Evolutionary conservation across 345 rosid genomes (phyloP).

Genomic region (Brassica cretica): DNA sequence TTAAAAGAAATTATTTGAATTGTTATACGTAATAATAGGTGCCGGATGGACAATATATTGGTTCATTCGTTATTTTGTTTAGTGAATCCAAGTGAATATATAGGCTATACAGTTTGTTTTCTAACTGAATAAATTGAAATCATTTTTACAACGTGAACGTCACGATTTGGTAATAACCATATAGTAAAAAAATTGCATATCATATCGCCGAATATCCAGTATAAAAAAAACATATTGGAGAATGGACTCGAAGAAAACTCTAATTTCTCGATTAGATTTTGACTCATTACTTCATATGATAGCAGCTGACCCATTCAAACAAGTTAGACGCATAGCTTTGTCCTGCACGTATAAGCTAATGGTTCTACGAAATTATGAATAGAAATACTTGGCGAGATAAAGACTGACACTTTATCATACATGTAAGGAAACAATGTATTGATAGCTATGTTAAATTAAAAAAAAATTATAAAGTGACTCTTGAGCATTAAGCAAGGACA

Average conservation of each 20-base stretch:
- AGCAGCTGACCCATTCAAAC: constrained; percentile 18
- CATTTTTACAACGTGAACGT: background rate
- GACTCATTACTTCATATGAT: background rate
- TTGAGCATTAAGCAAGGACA: constrained; percentile 29
- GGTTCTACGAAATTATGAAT: background rate
- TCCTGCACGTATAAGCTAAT: background rate
- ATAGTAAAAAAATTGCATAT: too few species aligned
- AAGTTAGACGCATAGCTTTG: constrained; percentile 14
- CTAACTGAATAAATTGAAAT: background rate
- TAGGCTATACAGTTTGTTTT: background rate
- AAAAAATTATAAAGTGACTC: constrained; percentile 16
- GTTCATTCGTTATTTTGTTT: background rate
- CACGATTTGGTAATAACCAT: background rate
- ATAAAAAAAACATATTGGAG: background rate
- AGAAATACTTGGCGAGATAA: background rate
- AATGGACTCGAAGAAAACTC: constrained; percentile 1
- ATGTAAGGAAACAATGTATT: background rate
- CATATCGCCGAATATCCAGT: background rate
- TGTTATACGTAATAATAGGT: background rate
- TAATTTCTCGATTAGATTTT: background rate
- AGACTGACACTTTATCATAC: background rate
- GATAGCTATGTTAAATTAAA: constrained; percentile 1
- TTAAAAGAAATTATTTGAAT: background rate
- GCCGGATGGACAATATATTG: background rate
- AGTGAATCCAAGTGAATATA: background rate